phyloP scores from a whole-genome alignment of 2,329 filamentous ascomycete species.

The Fusarium virguliforme region DNA sequence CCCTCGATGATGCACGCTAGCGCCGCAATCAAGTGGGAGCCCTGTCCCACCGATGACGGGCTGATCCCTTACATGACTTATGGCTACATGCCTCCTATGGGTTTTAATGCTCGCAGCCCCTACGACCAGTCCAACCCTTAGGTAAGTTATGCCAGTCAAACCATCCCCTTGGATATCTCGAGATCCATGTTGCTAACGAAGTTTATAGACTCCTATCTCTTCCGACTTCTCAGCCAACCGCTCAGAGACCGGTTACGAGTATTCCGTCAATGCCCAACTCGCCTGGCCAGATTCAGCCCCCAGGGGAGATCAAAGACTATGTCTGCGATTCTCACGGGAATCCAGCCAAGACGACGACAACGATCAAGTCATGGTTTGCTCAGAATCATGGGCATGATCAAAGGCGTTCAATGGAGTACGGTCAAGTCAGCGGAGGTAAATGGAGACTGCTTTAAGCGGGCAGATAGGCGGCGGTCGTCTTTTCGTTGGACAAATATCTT shows the following conservation, averaged over 20 bases:
- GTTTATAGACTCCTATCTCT: constrained; percentile 79
- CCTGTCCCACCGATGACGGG: constrained; percentile 70
- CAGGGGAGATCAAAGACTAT: constrained; percentile 14
- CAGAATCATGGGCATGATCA: not conserved
- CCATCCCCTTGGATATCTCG: constrained; percentile 55
- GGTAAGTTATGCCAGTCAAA: constrained; percentile 62
- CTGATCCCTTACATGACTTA: constrained; percentile 79
- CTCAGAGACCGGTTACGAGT: constrained; percentile 74
- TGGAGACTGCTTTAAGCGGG: not conserved
- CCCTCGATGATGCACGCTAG: constrained; percentile 76
- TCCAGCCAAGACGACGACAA: not conserved
- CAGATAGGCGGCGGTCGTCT: not conserved
- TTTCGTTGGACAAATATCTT: not conserved
- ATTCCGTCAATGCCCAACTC: constrained; percentile 80
- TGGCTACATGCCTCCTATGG: constrained; percentile 74
- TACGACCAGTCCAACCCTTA: constrained; percentile 68
- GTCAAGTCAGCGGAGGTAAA: too few relatives aligned
- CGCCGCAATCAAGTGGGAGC: constrained; percentile 78
- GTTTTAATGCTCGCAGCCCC: constrained; percentile 71
- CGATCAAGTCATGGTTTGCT: not conserved
- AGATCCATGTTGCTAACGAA: constrained; percentile 66
- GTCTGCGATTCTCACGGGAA: not conserved
- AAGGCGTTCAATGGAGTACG: not conserved
- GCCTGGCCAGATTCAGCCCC: constrained; percentile 65
- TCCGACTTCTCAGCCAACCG: constrained; percentile 77